Conservation (phyloP, 2,329 filamentous ascomycete genomes). For the Neofusicoccum sp. region DNA sequence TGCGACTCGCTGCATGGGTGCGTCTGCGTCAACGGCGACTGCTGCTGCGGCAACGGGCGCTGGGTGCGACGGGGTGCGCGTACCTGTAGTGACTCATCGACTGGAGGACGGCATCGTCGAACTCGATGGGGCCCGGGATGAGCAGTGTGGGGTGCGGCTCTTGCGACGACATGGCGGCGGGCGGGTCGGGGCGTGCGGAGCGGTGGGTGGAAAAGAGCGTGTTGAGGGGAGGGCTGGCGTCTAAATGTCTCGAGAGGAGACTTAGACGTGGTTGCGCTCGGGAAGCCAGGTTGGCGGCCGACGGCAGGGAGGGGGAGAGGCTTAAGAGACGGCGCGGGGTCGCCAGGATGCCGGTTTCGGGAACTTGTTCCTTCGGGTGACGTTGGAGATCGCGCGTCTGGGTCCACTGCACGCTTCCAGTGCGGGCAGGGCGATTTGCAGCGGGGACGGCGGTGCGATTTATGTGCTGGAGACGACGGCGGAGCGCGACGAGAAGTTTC, state of each 20-base stretch:
- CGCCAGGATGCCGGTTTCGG: conserved; percentile 14
- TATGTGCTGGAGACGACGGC: background rate
- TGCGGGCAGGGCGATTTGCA: conserved; percentile 3
- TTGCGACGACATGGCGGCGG: conserved; percentile 59
- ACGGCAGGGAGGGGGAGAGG: conserved; percentile 32
- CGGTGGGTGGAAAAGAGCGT: conserved; percentile 66
- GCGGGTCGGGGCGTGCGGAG: conserved; percentile 48
- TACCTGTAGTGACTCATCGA: conserved; percentile 95
- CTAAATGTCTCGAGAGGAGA: conserved; percentile 64
- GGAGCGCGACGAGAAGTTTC: conserved; percentile 2
- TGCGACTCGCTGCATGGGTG: conserved; percentile 75
- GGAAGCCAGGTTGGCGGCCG: conserved; percentile 50
- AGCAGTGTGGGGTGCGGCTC: conserved; percentile 72
- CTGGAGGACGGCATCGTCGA: conserved; percentile 93
- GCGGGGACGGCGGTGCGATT: background rate
- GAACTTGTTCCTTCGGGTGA: background rate
- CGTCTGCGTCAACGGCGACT: background rate
- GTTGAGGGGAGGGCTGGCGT: conserved; percentile 59
- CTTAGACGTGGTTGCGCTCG: conserved; percentile 54
- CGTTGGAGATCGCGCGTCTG: background rate
- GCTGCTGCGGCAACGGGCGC: background rate
- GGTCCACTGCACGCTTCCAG: conserved; percentile 11
- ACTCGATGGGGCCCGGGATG: conserved; percentile 97
- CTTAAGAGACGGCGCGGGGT: conserved; percentile 17
- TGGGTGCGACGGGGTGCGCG: background rate